Base-by-base conservation (phyloP, 257 asterid species). In the Echium plantagineum region DNA sequence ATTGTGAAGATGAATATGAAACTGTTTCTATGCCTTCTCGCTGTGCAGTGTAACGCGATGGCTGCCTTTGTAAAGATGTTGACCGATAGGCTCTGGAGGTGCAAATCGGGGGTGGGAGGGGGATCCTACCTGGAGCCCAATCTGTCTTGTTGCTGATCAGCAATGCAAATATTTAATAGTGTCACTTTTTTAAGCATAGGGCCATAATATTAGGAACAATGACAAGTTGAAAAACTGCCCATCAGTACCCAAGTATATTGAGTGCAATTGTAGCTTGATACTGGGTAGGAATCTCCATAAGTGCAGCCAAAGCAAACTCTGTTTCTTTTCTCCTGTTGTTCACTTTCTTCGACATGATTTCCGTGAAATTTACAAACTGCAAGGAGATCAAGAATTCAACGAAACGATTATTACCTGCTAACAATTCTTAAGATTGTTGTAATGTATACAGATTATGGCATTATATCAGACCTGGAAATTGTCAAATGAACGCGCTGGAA, bases 211-310 rank as follows among this genome's bases (percentile, higher is more conserved):
- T 31, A 46, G 26, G 22, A 15, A 31, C 19, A 20, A 24, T 51
- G 18, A 53, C 60, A 53, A 47, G 52, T 2, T 21, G 21, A 62
- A 58, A 7, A 19, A 42, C 13, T 1, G 57, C 6, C 6, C 48
- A 38, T 46, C 15, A 53, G 74, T 74, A 90, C 97, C 95, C 94
- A 61, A 90, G 85, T 66, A 90, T 72, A 63, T 78, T 73, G 61
- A 87, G 90, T 78, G 85, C 96, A 24, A 87, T 73, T n/a, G 97
- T 90, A 9, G 97, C 97, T 77, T 81, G 83, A 67, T 90, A 90
- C 73, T 90, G 97, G 66, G 87, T 47, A 19, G 97, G 97, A 76
- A 90, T 87, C 71, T 90, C 97, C 97, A 90, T 90, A 66, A 90
- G 78, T 52, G 97, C 95, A 19, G 85, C 74, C 67, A 90, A 87